phyloP scores from a whole-genome alignment of 2,329 filamentous ascomycete genomes.

The Aspergillus eucalypticola region DNA sequence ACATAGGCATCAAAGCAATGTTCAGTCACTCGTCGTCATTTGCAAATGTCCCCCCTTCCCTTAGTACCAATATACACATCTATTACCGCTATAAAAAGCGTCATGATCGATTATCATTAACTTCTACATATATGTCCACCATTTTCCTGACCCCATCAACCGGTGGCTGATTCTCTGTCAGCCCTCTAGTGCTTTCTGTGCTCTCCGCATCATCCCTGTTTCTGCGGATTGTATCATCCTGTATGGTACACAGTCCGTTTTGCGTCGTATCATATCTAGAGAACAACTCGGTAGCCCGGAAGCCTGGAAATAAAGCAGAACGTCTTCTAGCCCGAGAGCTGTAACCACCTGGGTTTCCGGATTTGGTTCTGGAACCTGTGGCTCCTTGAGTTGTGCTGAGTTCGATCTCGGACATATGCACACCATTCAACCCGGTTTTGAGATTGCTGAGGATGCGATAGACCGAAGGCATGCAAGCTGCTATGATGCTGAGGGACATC shows the following conservation, averaged over 20 bases:
- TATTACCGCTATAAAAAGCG: neutral
- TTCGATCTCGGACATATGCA: neutral
- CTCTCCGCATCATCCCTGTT: neutral
- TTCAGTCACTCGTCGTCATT: neutral
- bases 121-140: neutral
- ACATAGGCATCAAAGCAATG: no score
- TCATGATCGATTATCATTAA: neutral
- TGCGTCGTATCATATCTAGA: neutral
- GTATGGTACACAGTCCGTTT: neutral
- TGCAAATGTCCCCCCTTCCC: neutral
- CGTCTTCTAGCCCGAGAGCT: neutral
- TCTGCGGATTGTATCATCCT: neutral
- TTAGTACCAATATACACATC: no score
- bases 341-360: neutral
- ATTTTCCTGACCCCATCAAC: neutral
- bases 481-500: slow-evolving; percentile 19
- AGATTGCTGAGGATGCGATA: slow-evolving; percentile 16
- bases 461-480: slow-evolving; percentile 18
- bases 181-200: neutral
- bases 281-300: neutral
- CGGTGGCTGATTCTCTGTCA: neutral
- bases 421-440: neutral
- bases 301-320: neutral
- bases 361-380: neutral
- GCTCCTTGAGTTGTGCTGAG: neutral